Evolutionary conservation across 169 alveolate genomes (phyloP), one percentile per base, ranked within the genome.

Genomic region (Cryptosporidium parvum): DNA sequence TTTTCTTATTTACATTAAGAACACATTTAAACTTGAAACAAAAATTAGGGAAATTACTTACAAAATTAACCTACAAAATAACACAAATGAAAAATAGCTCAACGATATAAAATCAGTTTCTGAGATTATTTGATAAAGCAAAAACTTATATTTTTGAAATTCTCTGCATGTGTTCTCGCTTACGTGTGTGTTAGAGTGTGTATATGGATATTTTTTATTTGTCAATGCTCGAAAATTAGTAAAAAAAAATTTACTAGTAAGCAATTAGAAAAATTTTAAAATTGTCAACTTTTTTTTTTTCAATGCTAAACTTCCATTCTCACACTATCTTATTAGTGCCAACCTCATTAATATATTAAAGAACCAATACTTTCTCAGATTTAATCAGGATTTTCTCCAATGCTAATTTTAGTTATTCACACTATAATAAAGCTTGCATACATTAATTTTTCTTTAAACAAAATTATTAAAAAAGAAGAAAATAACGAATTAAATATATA

Each of bases 1-100:
- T 56, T 56, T n/a, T 26, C 7, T 56, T 26, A 56, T 23, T 23
- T 5, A 56, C 35, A 48, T 16, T 12, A 48, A 48, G 56, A 10
- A 37, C 33, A 33, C 18, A 65, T 65, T 65, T 35, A 37, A 65
- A 65, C 72, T 65, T 65, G 52, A 65, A 65, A 33, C 23, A 52
- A 65, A 65, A 9, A 65, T 65, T 65, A 65, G 52, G 71, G 72
- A 33, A 65, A 65, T 31, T 35, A 65, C 72, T 65, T 23, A 65
- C 72, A 65, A 65, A 65, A 65, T 65, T 35, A 33, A 65, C 53
- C 72, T 31, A 65, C 72, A 65, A 65, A 65, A 65, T 65, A 65
- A 16, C 12, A 31, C 42, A 37, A 37, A 29, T 37, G 72, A 65
- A 1, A 33, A 33, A 33, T 6, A 8, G 1, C 1, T 10, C 8